Conservation (phyloP, 2,329 filamentous ascomycete species). For the Aaosphaeria pasadenensis region DNA sequence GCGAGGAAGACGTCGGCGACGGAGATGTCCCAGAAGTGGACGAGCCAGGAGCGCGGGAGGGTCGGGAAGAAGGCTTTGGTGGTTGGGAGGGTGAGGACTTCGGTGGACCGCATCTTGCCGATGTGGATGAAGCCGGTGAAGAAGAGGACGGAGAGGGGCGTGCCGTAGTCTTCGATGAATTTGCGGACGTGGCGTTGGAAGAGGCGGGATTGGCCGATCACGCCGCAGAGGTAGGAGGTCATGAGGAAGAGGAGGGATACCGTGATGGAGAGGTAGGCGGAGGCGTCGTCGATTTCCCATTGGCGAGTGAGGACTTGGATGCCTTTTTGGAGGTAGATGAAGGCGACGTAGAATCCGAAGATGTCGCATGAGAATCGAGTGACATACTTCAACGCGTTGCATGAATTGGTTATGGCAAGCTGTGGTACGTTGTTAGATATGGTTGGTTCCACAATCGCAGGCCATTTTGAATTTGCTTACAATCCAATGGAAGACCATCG, state of each 20-base stretch:
- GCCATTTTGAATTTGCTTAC: constrained; percentile 36
- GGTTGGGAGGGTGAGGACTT: constrained; percentile 70
- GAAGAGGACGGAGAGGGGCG: constrained; percentile 65
- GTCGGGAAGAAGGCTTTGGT: constrained; percentile 78
- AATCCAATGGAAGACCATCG: constrained; percentile 78
- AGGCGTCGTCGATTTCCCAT: constrained; percentile 61
- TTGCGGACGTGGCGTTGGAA: constrained; percentile 74
- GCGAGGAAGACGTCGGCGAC: constrained; percentile 76
- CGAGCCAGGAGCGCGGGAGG: constrained; percentile 68
- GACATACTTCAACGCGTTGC: constrained; percentile 84
- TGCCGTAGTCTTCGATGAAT: constrained; percentile 88
- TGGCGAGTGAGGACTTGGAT: constrained; percentile 80
- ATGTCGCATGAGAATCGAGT: constrained; percentile 91
- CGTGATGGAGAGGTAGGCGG: constrained; percentile 72
- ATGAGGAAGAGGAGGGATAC: constrained; percentile 76
- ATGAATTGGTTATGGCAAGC: constrained; percentile 60
- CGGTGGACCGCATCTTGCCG: constrained; percentile 71
- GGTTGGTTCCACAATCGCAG: no score
- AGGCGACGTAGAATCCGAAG: constrained; percentile 90
- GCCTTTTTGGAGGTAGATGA: constrained; percentile 88
- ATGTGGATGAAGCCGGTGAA: constrained; percentile 88
- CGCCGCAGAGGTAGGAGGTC: constrained; percentile 70
- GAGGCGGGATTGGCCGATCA: constrained; percentile 66
- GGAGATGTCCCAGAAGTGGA: constrained; percentile 76
- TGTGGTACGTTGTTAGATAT: neutral